Base-by-base conservation (phyloP, 805 yeast species). In the Cyberlindnera euphorbiiphila region DNA sequence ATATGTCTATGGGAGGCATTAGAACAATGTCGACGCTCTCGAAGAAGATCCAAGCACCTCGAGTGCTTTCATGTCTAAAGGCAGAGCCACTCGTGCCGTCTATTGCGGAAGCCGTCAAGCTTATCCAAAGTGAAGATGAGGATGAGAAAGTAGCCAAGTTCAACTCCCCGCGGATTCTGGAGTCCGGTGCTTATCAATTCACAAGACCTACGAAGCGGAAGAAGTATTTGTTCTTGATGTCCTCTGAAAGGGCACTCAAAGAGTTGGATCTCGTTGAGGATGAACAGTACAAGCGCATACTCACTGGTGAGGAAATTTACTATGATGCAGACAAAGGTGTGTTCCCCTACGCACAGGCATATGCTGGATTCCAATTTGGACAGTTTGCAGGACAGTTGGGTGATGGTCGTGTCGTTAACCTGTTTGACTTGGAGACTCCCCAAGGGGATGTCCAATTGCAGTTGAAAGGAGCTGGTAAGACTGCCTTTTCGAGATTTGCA, bases 301-400 rank as follows among this genome's bases (percentile, higher is more conserved):
- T 84, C 4, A 68, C 79, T 39, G 97, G 97, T 1, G 65, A 74
- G 26, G 50, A 61, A n/a, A 47, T 72, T 2, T 51, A 60, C 25
- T 64, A 64, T 13, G 66, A 69, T 22, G 54, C 54, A 8, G 53
- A 56, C 6, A 19, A 29, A 26, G 34, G 34, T 10, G 71, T 83
- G 1, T 76, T 76, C 48, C 98, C 98, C 0, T 91, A 84, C 60
- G 76, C 96, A 10, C 89, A 84, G 59, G 85, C 91, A 0, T 91
- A 91, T 60, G 96, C 98, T 2, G 98, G 98, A 1, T 87, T 82
- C 71, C 98, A 91, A 56, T 91, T 93, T 66, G 98, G 98, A 3
- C 77, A 76, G 47, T 91, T 91, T 76, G 97, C 97, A 0, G 98
- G 98, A 2, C 98, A 93, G 59, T 65, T 91, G 44, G 98, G 98